Conservation (phyloP, 257 asterid genomes). For the Solanum chiquidenum region DNA sequence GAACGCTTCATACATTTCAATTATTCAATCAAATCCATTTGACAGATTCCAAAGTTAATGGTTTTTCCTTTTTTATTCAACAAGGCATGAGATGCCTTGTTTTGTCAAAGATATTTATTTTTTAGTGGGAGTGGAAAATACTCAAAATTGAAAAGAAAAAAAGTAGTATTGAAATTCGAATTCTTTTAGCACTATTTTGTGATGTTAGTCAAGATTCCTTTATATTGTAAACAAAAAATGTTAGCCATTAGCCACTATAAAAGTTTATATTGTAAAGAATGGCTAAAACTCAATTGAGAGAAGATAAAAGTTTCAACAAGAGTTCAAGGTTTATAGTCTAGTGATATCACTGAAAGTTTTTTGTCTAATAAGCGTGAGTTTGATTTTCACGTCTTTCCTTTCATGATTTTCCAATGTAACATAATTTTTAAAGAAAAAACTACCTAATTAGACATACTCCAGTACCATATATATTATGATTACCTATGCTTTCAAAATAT, state of each 20-base stretch:
- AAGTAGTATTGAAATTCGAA: not conserved
- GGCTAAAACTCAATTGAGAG: not conserved
- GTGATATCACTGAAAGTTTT: not conserved
- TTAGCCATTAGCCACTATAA: not conserved
- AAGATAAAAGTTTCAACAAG: not conserved
- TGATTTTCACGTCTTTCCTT: rapidly evolving
- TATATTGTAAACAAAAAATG: not conserved
- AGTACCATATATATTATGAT: no score
- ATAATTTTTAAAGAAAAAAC: not conserved
- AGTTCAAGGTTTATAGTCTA: rapidly evolving
- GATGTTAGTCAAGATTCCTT: not conserved
- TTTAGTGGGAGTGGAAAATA: not conserved
- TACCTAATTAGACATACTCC: no score
- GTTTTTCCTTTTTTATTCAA: not conserved
- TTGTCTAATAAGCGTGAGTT: not conserved
- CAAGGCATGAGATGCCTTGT: not conserved
- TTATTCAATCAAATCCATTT: not conserved
- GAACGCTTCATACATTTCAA: not conserved
- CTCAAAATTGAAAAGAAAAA: not conserved
- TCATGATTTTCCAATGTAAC: not conserved
- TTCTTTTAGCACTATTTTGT: not conserved
- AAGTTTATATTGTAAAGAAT: no score
- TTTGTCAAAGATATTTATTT: not conserved
- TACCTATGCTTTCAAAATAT: no score
- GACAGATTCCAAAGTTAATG: not conserved